Evolutionary conservation across 208 protist species (phyloP), one percentile per base, ranked within the genome.

Genomic region (Jaenimonas drosophilae): DNA sequence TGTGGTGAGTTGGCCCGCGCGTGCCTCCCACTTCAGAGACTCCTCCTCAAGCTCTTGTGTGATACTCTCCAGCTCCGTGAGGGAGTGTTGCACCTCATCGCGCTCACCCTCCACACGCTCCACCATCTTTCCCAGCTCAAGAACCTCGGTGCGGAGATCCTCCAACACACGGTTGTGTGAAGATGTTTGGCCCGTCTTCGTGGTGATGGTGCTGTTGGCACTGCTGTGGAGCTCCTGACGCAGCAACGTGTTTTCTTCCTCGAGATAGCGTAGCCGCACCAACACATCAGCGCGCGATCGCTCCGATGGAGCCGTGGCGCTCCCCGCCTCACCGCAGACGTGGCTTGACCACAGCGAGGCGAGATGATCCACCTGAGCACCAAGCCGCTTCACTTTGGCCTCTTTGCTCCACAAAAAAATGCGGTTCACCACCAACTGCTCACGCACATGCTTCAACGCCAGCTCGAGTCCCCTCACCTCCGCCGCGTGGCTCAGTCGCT

Each of bases 361-460:
- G n/a, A n/a, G n/a, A n/a, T n/a, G n/a, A n/a, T n/a, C n/a, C n/a
- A n/a, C n/a, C n/a, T n/a, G n/a, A n/a, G n/a, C n/a, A n/a, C n/a
- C n/a, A n/a, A 82, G 55, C 33, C 76, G 43, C 27, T 67, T 64
- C 17, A 73, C 61, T 11, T 45, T 56, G 12, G 74, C 50, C 21
- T 67, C 63, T 47, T 75, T 79, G 49, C 76, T 86, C 76, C 76
- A 90, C 37, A 81, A 53, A 43, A 81, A 82, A 28, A 87, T 43
- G n/a, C 71, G 82, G 40, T 73, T 71, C 3, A 71, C 70, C 5
- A 83, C 58, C 16, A 85, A 33, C 38, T 70, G 50, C 31, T 55
- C 54, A 23, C 51, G 58, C 4, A 70, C 53, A 2, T 46, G 64
- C n/a, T 59, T 61, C 25, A 87, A 33, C 19, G 65, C 47, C 19